Base-by-base conservation (phyloP, 176 grass and related monocot species). In the Lolium perenne region DNA sequence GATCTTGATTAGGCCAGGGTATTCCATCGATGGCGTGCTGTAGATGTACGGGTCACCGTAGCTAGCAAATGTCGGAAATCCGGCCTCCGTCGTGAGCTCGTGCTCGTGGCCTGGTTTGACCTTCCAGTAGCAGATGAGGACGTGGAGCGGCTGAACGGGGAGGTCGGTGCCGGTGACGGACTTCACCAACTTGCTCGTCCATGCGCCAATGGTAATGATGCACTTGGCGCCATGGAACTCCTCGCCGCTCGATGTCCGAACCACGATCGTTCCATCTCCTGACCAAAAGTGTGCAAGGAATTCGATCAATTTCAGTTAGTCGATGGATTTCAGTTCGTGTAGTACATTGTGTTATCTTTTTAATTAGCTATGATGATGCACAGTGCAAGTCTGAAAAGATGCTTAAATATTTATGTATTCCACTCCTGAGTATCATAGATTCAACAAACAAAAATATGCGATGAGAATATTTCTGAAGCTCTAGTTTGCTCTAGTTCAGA, bases 61-160 rank as follows among this genome's bases (percentile, higher is more conserved):
- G 87, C 95, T 95, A 0, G 93, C 91, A 86, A 98, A 98, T 79
- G 95, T 95, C 58, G 95, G 95, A 74, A 98, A 98, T 1, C 93
- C 95, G 65, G 82, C 68, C 72, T 87, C 88, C 61, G 84, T 38
- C 0, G 88, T 83, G 3, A 98, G 78, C 77, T 92, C 83, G 14
- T 5, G 12, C 81, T 94, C 91, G 21, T 7, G 88, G 2, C 91
- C 91, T 0, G 82, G 83, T 58, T 32, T 89, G 65, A 83, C 86
- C 91, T 95, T 95, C 95, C 95, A 98, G 80, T 98, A 95, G 86
- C 93, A 94, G 80, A 95, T 84, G 75, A 91, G 71, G 0, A 83
- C 92, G 63, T 98, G 95, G 10, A 94, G 5, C 0, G 95, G 91
- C 78, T 91, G 84, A 62, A 98, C 92, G 1, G 95, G 95, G 2